Percentiles rank a stretch among this genome's conserved stretches.
Conservation (phyloP, 2,329 filamentous ascomycete species). For the Emergomyces africanus region DNA sequence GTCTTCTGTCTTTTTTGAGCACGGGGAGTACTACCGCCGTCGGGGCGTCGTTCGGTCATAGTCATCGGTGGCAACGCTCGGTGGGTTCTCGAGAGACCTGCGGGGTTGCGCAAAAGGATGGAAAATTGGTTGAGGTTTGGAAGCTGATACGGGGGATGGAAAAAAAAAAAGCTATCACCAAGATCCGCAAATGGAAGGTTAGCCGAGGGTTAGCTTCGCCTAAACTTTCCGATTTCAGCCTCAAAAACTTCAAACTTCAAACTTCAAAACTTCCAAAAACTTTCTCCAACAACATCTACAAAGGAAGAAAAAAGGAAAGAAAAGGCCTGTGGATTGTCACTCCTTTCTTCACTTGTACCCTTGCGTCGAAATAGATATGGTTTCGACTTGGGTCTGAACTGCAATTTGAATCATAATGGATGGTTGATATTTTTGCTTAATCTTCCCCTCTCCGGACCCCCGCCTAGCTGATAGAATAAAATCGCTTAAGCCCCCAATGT, state of each 20-base stretch:
- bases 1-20: constrained; percentile 43
- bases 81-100: constrained; percentile 7
- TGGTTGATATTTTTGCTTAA: background rate
- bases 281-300: no score
- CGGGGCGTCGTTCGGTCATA: constrained; percentile 47
- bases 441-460: background rate
- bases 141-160: constrained; percentile 1
- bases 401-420: background rate
- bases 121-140: background rate
- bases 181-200: constrained; percentile 17
- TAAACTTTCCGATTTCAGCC: constrained; percentile 13
- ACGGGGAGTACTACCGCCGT: constrained; percentile 36
- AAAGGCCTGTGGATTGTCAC: background rate
- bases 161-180: constrained; percentile 15
- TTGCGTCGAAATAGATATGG: background rate
- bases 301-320: no score
- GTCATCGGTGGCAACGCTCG: constrained; percentile 8
- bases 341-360: background rate
- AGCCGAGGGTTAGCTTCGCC: constrained; percentile 14
- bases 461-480: background rate
- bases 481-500: background rate
- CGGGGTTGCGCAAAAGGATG: constrained; percentile 6
- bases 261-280: no score
- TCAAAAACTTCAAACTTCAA: background rate
- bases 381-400: background rate